Base-by-base conservation (phyloP, 345 rosid species). In the Eucalyptus erythrocorys region DNA sequence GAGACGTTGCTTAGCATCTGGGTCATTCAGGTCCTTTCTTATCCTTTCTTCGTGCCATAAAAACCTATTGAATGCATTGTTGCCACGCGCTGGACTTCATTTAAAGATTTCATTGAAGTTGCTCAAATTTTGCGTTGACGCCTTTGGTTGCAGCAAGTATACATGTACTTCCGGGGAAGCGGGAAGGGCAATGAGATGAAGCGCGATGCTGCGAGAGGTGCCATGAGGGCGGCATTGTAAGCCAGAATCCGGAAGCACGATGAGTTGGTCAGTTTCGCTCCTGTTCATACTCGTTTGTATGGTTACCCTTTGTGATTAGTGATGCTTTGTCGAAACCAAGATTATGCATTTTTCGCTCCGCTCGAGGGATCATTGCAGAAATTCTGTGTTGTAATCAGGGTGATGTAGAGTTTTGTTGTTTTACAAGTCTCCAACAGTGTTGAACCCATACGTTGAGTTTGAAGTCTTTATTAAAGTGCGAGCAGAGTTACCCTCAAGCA, bases 1-100 rank as follows among this genome's bases (percentile, higher is more conserved):
- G 99, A 96, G 90, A 89, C 99, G 16, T 55, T 97, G 85, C 91
- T 96, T 91, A 97, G 99, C 93, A 90, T 98, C 85, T 98, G 98
- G 97, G 99, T 98, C 88, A 88, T 98, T 88, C 99, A 95, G 99
- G 99, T 97, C 48, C 13, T 85, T 50, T 82, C 30, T 37, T 59
- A 6, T 68, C 85, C 32, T 10, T 21, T 76, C 84, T 76, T 21
- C 21, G 47, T 40, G 82, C 84, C 47, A 55, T 0, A 6, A 76
- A 40, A 76, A 76, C 47, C 84, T 76, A 21, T 11, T 10, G 43
- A 76, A 76, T 40, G 84, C 42, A 45, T 47, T 66, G 30, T 59
- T 80, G 21, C 59, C 30, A 17, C 53, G 3, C 0, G 57, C 19
- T 76, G 37, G 34, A 86, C 57, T 87, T 42, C 34, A 32, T 45